Percentiles rank a stretch among this genome's conserved stretches.
Conservation (phyloP, 108 stramenopile genomes). For the Cyclotella sp. region DNA sequence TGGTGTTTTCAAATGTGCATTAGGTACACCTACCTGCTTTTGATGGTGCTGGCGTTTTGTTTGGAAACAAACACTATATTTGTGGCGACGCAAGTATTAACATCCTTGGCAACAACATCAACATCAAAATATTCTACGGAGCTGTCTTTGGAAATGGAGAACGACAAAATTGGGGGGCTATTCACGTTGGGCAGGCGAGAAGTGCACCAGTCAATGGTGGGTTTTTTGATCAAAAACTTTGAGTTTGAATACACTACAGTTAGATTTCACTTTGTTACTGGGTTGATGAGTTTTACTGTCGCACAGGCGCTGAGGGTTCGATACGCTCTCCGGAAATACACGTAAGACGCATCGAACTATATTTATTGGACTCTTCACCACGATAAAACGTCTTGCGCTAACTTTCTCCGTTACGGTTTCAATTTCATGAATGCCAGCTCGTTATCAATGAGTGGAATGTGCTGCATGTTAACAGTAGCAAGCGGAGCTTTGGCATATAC, state of each 20-base stretch:
- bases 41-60: conserved; percentile 51
- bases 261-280: conserved; percentile 45
- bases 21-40: conserved; percentile 24
- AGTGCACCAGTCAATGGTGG: conserved; percentile 36
- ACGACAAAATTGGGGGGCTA: conserved; percentile 36
- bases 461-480: conserved; percentile 45
- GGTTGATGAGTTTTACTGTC: conserved; percentile 44
- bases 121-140: conserved; percentile 5
- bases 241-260: conserved; percentile 51
- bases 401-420: background rate
- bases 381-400: background rate
- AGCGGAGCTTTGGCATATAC: conserved; percentile 43
- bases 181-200: conserved; percentile 30
- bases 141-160: conserved; percentile 11
- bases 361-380: background rate
- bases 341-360: conserved; percentile 2
- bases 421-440: conserved; percentile 10
- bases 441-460: conserved; percentile 51
- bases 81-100: conserved; percentile 47
- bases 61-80: conserved; percentile 49
- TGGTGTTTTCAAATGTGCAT: too few species aligned
- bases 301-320: conserved; percentile 49
- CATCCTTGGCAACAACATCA: conserved; percentile 40
- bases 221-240: conserved; percentile 48
- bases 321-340: conserved; percentile 51